Evolutionary conservation across 2,329 filamentous ascomycete species (phyloP).

Genomic region (Talaromyces pinophilus): DNA sequence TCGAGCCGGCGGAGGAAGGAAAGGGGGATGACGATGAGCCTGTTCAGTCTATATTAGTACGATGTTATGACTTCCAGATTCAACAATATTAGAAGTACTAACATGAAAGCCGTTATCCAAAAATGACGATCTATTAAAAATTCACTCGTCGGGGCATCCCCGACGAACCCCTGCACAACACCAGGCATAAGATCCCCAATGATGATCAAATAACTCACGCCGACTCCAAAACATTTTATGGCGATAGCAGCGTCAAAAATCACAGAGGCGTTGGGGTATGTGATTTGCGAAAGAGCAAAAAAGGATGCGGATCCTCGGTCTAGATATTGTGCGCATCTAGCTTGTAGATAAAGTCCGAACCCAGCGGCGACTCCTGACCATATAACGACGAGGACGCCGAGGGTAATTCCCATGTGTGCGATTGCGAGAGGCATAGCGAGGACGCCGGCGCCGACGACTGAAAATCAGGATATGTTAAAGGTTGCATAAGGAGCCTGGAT

Average conservation of each 20-base stretch:
- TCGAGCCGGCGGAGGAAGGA: slow-evolving; percentile 89
- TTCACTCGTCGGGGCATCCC: slow-evolving; percentile 61
- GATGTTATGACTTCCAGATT: slow-evolving; percentile 21
- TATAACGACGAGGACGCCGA: slow-evolving; percentile 79
- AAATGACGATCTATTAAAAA: slow-evolving; percentile 90
- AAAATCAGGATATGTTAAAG: slow-evolving; percentile 2
- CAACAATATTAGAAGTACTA: slow-evolving; percentile 31
- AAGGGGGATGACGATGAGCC: slow-evolving; percentile 88
- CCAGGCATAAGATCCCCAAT: slow-evolving; percentile 98
- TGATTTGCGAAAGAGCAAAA: slow-evolving; percentile 94
- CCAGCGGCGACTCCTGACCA: slow-evolving; percentile 89
- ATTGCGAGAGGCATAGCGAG: slow-evolving; percentile 94
- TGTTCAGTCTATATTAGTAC: slow-evolving; percentile 35
- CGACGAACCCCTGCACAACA: slow-evolving; percentile 78
- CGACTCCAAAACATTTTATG: slow-evolving; percentile 97
- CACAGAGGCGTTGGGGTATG: slow-evolving; percentile 93
- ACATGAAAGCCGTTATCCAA: slow-evolving; percentile 98
- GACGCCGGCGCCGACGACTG: slow-evolving; percentile 90
- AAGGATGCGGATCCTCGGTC: slow-evolving; percentile 88
- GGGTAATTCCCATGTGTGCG: slow-evolving; percentile 89
- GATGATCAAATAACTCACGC: slow-evolving; percentile 96
- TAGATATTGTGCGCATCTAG: slow-evolving; percentile 87
- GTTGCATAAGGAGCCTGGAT: neutral
- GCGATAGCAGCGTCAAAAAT: slow-evolving; percentile 95
- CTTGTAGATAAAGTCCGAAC: slow-evolving; percentile 93